A percentile compares a stretch with the other conserved stretches of the same genome.
These are phyloP conservation scores for Penicillium sp. DNA, from an alignment of 2,329 filamentous ascomycete species.

Conservation along the genomic window DNA sequence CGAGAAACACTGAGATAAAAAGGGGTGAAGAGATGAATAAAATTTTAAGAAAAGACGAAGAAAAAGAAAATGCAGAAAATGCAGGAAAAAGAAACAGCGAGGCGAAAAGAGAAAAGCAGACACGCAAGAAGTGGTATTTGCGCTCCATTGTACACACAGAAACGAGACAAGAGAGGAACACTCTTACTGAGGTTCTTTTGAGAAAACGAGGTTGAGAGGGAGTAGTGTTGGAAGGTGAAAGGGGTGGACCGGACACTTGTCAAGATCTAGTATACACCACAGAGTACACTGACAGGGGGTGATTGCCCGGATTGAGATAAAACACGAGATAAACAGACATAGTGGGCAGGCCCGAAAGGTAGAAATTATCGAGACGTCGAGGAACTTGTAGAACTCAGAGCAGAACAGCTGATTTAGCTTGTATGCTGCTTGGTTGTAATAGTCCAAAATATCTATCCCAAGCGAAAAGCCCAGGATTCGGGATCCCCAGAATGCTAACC, in stretches of 20 bases:
- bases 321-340: not conserved
- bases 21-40: constrained; percentile 9
- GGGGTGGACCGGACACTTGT: not conserved
- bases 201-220: not conserved
- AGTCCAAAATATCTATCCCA: not conserved
- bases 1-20: constrained; percentile 9
- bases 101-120: constrained; percentile 18
- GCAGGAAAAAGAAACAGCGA: constrained; percentile 14
- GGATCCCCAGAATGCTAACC: not conserved
- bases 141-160: constrained; percentile 42
- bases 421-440: not conserved
- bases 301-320: not conserved
- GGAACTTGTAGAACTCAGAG: not conserved
- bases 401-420: not conserved
- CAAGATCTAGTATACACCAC: not conserved
- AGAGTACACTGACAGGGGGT: not conserved
- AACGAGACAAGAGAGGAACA: constrained; percentile 15
- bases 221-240: not conserved
- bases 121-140: constrained; percentile 39
- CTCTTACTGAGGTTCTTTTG: constrained; percentile 1
- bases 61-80: constrained; percentile 14
- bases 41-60: constrained; percentile 10
- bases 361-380: not conserved
- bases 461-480: not conserved
- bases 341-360: not conserved